Conservation (phyloP, 495 filamentous ascomycete species). For the Annulohypoxylon nitens region DNA sequence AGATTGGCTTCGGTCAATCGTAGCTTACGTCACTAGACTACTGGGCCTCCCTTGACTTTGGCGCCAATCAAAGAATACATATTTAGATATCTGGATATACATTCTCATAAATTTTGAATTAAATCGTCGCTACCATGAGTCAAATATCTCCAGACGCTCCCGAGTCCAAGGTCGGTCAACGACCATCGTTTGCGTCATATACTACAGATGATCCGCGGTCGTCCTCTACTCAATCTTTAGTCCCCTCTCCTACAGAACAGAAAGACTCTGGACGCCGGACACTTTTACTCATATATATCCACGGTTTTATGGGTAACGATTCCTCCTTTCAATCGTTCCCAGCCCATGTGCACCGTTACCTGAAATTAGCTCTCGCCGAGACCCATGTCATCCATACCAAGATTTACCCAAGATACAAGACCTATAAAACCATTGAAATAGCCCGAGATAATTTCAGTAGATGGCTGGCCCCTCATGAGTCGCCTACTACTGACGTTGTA, state of each 20-base stretch:
- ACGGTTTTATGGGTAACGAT: constrained; percentile 94
- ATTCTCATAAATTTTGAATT: constrained; percentile 2
- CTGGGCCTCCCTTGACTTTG: constrained; percentile 10
- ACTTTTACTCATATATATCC: constrained; percentile 86
- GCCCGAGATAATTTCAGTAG: constrained; percentile 83
- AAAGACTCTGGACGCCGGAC: constrained; percentile 64
- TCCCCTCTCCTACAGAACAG: constrained; percentile 59
- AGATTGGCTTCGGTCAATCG: constrained; percentile 1
- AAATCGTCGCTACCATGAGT: constrained; percentile 26
- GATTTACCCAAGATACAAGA: constrained; percentile 92
- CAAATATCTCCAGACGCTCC: constrained; percentile 10
- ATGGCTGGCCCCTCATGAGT: constrained; percentile 87
- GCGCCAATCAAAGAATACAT: constrained; percentile 3
- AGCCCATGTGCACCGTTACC: constrained; percentile 83
- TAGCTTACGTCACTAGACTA: constrained; percentile 36
- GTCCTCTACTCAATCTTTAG: constrained; percentile 73
- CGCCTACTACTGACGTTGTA: constrained; percentile 79
- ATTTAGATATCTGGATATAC: not conserved
- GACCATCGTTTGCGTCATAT: constrained; percentile 10
- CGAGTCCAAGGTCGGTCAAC: constrained; percentile 1
- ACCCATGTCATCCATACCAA: constrained; percentile 88
- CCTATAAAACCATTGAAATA: constrained; percentile 77
- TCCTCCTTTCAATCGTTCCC: constrained; percentile 90
- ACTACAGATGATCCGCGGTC: constrained; percentile 65
- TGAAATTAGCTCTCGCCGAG: constrained; percentile 75